A percentile compares a stretch with the other conserved stretches of the same genome.
Evolutionary conservation across 257 asterid species (phyloP).

Genomic region (Fraxinus excelsior): DNA sequence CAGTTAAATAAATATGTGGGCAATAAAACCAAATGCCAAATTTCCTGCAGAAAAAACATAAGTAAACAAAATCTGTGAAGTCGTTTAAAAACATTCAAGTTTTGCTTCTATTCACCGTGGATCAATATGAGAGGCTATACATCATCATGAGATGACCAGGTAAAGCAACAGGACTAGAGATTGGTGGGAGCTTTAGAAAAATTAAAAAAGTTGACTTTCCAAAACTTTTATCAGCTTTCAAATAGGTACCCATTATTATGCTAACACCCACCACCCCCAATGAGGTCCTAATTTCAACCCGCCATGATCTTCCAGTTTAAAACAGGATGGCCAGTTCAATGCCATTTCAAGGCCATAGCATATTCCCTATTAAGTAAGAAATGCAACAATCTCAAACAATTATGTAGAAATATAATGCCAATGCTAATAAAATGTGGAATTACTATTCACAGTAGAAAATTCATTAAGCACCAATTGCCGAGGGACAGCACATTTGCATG

Average conservation of each 20-base stretch:
- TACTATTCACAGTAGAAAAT: neutral
- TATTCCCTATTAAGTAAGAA: neutral
- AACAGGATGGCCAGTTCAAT: neutral
- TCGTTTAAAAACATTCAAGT: neutral
- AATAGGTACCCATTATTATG: neutral
- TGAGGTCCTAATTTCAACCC: neutral
- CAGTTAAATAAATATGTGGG: neutral
- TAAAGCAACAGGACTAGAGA: neutral
- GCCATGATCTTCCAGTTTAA: neutral
- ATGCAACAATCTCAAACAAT: neutral
- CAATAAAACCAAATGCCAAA: neutral
- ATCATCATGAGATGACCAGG: neutral
- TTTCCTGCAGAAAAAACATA: neutral
- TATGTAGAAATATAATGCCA: neutral
- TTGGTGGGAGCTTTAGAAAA: neutral
- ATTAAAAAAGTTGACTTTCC: neutral
- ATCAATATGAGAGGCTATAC: neutral
- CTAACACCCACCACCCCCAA: neutral
- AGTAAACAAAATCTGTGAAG: neutral
- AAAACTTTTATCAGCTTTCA: neutral
- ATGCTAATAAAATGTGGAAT: neutral
- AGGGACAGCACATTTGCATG: neutral
- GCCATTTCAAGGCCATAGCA: neutral
- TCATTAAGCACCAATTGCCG: neutral
- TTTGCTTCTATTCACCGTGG: neutral